Base-by-base conservation (phyloP, 176 grass and related monocot genomes). In the Tillandsia fasciculata region DNA sequence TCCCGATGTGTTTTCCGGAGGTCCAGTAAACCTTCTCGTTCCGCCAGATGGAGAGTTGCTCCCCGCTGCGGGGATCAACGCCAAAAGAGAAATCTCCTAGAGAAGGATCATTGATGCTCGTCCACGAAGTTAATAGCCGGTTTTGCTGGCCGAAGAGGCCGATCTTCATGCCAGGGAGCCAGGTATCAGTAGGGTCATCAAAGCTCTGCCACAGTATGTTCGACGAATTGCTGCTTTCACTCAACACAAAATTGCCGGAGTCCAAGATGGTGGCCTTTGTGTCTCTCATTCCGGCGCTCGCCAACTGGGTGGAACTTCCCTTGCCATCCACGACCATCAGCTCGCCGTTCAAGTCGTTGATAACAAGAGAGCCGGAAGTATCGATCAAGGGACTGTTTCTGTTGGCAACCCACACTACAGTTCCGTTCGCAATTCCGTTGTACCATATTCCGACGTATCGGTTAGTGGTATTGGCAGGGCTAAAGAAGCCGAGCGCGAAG, bases 361-460 rank as follows among this genome's bases (percentile, higher is more conserved):
- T 73, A 63, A 1, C 78, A 53, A 93, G 77, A 26, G 71, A 24
- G 8, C 90, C 86, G 0, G 26, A 77, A 8, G 12, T 67, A 72
- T 78, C 86, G 9, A 42, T 3, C 49, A 93, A 9, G 11, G 87
- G 78, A 26, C 51, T 20, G 0, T 75, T 74, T 75, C 87, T 80
- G 59, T 90, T 95, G 64, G 70, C 87, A 56, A 95, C 71, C 91
- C 89, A 92, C 9, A 86, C 63, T 54, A 11, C 14, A 17, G 26
- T 78, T n/a, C 2, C 63, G 9, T 10, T 18, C 26, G 66, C 4
- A 72, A 0, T 10, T 65, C 10, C 14, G 12, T 54, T 10, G 48
- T 78, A 42, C 89, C 89, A 92, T 52, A 88, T 68, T 59, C 85
- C 85, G 47, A 92, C 52, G 85, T 86, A 92, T 3, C 83, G 73